These are phyloP conservation scores for Cenococcum geophilum DNA, from an alignment of 495 filamentous ascomycete species.

Conservation along the genomic window DNA sequence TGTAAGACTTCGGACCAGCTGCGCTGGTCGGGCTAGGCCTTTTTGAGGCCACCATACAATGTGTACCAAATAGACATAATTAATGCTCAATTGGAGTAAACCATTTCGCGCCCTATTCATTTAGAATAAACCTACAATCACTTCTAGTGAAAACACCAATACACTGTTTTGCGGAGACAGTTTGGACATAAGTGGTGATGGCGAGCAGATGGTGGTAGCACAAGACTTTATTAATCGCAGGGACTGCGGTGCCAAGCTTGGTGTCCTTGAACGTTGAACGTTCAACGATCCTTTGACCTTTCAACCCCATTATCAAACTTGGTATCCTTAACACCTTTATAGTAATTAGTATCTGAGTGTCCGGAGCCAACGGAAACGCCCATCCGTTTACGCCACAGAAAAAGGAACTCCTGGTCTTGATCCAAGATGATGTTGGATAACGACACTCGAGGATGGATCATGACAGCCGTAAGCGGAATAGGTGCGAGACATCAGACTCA, in stretches of 20 bases:
- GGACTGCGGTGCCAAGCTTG: too few species aligned
- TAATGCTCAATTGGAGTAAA: neutral
- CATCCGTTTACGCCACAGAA: neutral
- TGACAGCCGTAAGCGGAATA: constrained; percentile 77
- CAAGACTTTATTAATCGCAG: too few species aligned
- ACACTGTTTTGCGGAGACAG: too few species aligned
- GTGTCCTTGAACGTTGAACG: too few species aligned
- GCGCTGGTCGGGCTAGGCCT: neutral
- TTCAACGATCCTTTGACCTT: too few species aligned
- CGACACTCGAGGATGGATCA: constrained; percentile 89
- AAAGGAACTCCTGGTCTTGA: neutral
- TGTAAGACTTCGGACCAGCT: neutral
- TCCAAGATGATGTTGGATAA: constrained; percentile 54
- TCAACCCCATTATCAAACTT: too few species aligned
- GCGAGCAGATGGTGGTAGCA: too few species aligned
- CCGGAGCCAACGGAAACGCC: neutral
- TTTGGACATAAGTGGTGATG: too few species aligned
- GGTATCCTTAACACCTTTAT: too few species aligned
- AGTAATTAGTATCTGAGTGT: too few species aligned
- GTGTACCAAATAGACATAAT: constrained; percentile 1
- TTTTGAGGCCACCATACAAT: neutral
- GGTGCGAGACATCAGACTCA: constrained; percentile 44
- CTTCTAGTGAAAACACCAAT: too few species aligned
- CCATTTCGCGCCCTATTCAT: neutral
- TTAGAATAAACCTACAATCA: too few species aligned